Evolutionary conservation across 2,329 filamentous ascomycete species (phyloP).

Genomic region (Alternaria sp.): DNA sequence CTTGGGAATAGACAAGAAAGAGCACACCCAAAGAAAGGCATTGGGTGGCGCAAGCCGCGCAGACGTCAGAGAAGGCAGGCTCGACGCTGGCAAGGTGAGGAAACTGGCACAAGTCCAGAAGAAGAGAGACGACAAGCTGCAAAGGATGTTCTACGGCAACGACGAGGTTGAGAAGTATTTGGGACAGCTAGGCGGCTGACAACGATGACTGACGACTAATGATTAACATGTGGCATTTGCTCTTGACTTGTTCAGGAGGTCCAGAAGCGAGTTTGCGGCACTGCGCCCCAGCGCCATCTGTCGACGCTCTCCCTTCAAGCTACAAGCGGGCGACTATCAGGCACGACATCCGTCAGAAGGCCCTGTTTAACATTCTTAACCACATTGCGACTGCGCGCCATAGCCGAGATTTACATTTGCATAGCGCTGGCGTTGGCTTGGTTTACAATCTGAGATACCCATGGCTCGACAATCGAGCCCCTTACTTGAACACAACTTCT

Average conservation of each 20-base stretch:
- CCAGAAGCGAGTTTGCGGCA: not conserved
- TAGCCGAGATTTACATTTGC: not conserved
- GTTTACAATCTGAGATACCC: constrained; percentile 11
- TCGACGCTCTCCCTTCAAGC: not conserved
- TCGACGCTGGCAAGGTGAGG: constrained; percentile 76
- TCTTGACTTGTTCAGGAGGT: not conserved
- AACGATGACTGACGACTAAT: not conserved
- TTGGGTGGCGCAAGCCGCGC: constrained; percentile 48
- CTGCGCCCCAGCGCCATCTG: not conserved
- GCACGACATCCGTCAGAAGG: not conserved
- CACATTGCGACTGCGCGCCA: not conserved
- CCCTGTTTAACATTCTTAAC: rapidly evolving
- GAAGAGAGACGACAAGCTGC: constrained; percentile 69
- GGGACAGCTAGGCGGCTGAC: constrained; percentile 47
- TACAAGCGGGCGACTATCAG: not conserved
- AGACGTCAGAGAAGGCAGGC: constrained; percentile 46
- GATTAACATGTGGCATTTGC: not conserved
- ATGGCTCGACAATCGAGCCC: constrained; percentile 2
- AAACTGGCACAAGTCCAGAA: constrained; percentile 69
- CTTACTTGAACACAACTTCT: constrained; percentile 3
- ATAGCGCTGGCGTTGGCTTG: constrained; percentile 10
- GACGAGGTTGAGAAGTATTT: constrained; percentile 82
- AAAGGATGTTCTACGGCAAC: constrained; percentile 76
- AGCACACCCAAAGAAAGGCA: constrained; percentile 51
- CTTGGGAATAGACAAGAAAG: constrained; percentile 65